These are phyloP conservation scores for Leishmania turanica DNA, from an alignment of 208 protist genomes.

Conservation along the genomic window DNA sequence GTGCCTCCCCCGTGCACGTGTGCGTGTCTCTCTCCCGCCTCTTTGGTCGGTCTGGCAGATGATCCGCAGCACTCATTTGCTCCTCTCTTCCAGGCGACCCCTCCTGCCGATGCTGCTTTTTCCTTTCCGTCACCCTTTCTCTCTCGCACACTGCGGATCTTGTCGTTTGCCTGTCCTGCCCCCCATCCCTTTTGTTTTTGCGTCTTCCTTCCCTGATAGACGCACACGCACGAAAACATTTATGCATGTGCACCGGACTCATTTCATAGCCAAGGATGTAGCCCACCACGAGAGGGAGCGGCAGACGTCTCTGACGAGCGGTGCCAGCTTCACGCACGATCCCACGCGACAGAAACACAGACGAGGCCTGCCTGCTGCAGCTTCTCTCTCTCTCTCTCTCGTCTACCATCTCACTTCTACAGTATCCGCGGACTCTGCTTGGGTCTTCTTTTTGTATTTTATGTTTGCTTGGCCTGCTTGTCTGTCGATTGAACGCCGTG, in stretches of 20 bases:
- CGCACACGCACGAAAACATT: background rate
- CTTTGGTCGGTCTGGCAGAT: background rate
- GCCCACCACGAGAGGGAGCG: background rate
- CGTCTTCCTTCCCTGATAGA: background rate
- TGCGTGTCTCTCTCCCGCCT: background rate
- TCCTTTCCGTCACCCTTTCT: background rate
- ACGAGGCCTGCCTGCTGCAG: background rate
- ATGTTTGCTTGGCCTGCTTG: too few relatives aligned
- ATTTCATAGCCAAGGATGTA: background rate
- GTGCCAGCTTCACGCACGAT: background rate
- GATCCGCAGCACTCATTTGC: background rate
- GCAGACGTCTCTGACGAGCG: background rate
- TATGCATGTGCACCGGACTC: background rate
- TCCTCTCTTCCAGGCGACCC: too few relatives aligned
- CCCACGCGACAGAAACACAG: background rate
- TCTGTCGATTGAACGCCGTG: too few relatives aligned
- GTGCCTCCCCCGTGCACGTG: background rate
- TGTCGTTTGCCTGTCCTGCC: background rate
- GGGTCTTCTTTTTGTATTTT: too few relatives aligned
- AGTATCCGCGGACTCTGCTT: too few relatives aligned
- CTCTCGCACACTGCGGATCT: background rate
- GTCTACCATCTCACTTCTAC: too few relatives aligned
- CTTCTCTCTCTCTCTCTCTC: background rate
- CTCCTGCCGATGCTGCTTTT: background rate
- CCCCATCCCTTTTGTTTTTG: slow-evolving; percentile 2